These are phyloP conservation scores for Chlorella vulgaris DNA, from an alignment of 139 green algal species.

Conservation along the genomic window DNA sequence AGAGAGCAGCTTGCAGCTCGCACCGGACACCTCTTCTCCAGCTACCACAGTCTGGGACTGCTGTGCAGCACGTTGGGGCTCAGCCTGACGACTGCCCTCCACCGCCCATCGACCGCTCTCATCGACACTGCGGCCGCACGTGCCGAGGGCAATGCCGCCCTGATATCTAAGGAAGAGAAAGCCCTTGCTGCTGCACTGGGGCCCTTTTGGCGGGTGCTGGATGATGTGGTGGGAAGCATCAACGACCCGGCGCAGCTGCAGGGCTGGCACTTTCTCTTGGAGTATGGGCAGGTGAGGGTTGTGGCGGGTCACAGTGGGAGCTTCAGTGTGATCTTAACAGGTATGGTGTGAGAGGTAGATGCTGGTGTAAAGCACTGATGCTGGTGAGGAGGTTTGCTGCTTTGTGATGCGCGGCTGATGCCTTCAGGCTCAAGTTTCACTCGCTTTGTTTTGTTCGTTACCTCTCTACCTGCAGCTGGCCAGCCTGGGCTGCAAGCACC, in stretches of 20 bases:
- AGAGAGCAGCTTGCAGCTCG: constrained; percentile 8
- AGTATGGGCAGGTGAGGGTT: constrained; percentile 14
- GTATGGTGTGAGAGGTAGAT: no score
- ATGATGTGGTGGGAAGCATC: neutral
- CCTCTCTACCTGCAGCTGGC: neutral
- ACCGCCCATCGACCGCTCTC: no score
- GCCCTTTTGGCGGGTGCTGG: neutral
- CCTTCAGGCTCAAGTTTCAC: no score
- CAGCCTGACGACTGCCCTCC: neutral
- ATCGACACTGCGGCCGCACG: no score
- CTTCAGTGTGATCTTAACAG: no score
- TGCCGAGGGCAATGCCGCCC: neutral
- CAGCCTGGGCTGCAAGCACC: constrained; percentile 18
- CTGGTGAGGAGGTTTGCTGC: no score
- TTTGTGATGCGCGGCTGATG: no score
- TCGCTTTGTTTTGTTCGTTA: no score
- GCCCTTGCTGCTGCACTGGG: constrained; percentile 5
- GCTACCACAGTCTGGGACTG: constrained; percentile 13
- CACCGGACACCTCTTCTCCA: constrained; percentile 17
- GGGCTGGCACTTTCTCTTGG: constrained; percentile 22
- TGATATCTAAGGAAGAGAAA: constrained; percentile 8
- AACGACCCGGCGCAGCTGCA: neutral
- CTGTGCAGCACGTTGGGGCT: neutral
- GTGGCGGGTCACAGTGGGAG: no score
- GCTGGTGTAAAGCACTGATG: no score